phyloP scores from a whole-genome alignment of 2,329 filamentous ascomycete species.

The Pseudopyricularia cyperi region DNA sequence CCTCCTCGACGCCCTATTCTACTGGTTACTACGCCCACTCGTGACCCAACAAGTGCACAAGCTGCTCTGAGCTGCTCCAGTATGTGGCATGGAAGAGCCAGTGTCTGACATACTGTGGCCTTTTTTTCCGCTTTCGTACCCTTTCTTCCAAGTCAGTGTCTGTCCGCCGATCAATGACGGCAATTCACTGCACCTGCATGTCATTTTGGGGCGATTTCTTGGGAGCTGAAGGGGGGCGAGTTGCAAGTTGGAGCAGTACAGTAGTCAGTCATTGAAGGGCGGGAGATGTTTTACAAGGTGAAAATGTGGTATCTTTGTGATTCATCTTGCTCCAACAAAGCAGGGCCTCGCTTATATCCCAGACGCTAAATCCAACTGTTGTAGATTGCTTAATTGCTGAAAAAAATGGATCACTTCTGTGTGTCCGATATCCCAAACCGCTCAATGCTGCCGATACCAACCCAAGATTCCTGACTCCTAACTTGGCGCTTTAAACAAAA shows the following conservation, averaged over 20 bases:
- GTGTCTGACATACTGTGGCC: no score
- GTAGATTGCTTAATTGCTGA: not conserved
- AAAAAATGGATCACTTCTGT: not conserved
- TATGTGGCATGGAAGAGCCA: no score
- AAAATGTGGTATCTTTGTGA: slow-evolving; percentile 17
- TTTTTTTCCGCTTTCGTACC: not conserved
- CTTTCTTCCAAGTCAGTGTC: no score
- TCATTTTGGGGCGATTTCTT: not conserved
- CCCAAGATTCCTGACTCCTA: not conserved
- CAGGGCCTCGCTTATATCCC: not conserved
- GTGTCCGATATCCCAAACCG: not conserved
- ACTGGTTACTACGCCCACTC: no score
- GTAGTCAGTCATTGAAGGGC: not conserved
- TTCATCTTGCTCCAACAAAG: not conserved
- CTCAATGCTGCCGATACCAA: not conserved
- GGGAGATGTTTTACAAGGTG: not conserved
- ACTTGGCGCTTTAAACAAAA: not conserved
- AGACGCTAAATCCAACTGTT: not conserved
- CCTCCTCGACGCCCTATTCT: no score
- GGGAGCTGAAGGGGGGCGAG: not conserved
- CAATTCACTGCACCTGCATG: not conserved
- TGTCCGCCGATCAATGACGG: not conserved
- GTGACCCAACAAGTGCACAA: no score
- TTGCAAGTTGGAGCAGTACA: not conserved
- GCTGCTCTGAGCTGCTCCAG: no score